These are phyloP conservation scores for Cardamine resedifolia DNA, from an alignment of 345 rosid genomes.

Conservation along the genomic window DNA sequence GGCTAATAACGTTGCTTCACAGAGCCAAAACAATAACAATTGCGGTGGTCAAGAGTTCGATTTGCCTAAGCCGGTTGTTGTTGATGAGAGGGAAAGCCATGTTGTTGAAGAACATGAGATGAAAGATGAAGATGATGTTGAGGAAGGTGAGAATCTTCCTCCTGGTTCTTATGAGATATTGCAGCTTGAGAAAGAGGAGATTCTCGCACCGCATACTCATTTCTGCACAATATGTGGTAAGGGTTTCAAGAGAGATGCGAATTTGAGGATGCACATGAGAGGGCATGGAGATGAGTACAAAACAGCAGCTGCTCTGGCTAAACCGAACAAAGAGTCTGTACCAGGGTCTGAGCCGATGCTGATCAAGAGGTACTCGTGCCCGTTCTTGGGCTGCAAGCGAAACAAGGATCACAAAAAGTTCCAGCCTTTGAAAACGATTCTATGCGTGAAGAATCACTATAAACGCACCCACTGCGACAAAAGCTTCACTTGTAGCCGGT, in stretches of 20 bases:
- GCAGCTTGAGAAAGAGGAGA: constrained; percentile 95
- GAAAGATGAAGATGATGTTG: constrained; percentile 90
- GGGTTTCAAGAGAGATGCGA: constrained; percentile 96
- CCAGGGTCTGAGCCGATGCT: constrained; percentile 57
- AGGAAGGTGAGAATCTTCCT: constrained; percentile 90
- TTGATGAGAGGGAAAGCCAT: constrained; percentile 48
- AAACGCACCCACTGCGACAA: constrained; percentile 97
- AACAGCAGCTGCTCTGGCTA: constrained; percentile 88
- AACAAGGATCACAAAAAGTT: constrained; percentile 97
- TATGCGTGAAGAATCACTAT: constrained; percentile 95
- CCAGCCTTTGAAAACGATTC: constrained; percentile 87
- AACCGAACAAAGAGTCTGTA: constrained; percentile 70
- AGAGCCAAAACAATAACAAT: constrained; percentile 40
- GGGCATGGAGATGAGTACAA: constrained; percentile 99
- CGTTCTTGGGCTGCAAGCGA: constrained; percentile 88
- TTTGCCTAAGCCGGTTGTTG: constrained; percentile 47
- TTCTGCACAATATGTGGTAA: constrained; percentile 97
- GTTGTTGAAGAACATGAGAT: constrained; percentile 66
- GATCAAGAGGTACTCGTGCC: constrained; percentile 94
- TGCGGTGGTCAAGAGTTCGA: constrained; percentile 41
- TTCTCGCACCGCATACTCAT: constrained; percentile 97
- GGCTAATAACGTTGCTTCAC: constrained; percentile 41
- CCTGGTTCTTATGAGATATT: constrained; percentile 92
- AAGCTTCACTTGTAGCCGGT: constrained; percentile 82
- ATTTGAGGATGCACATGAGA: constrained; percentile 97